phyloP scores from a whole-genome alignment of 2,329 filamentous ascomycete species.

The Colletotrichum sp. region DNA sequence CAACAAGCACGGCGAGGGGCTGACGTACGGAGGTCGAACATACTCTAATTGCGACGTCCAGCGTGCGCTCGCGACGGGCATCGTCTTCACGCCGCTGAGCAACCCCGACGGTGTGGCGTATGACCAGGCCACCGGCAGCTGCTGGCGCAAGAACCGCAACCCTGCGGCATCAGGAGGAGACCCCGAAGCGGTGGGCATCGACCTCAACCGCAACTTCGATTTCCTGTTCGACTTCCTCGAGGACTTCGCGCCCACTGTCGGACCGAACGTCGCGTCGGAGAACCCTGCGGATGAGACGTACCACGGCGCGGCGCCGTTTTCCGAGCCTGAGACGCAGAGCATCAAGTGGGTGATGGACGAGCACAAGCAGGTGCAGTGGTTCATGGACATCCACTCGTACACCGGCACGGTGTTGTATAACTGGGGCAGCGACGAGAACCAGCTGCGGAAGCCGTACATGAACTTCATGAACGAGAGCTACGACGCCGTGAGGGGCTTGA shows the following conservation, averaged over 20 bases:
- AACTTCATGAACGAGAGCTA: slow-evolving; percentile 59
- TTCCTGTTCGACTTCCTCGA: slow-evolving; percentile 59
- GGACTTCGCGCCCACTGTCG: slow-evolving; percentile 45
- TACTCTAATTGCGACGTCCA: slow-evolving; percentile 59
- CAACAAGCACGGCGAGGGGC: slow-evolving; percentile 50
- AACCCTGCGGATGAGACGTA: slow-evolving; percentile 51
- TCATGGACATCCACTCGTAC: slow-evolving; percentile 63
- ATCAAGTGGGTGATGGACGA: slow-evolving; percentile 57
- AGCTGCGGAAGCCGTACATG: slow-evolving; percentile 47
- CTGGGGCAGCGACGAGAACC: slow-evolving; percentile 62
- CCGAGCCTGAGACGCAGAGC: slow-evolving; percentile 62
- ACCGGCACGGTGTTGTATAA: slow-evolving; percentile 52
- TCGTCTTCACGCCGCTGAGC: slow-evolving; percentile 54
- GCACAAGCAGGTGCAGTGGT: slow-evolving; percentile 58
- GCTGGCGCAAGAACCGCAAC: slow-evolving; percentile 65
- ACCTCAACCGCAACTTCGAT: slow-evolving; percentile 64
- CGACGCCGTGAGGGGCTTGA: slow-evolving; percentile 54
- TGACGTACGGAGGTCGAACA: slow-evolving; percentile 55
- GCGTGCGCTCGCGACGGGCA: slow-evolving; percentile 54
- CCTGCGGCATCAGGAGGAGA: slow-evolving; percentile 36
- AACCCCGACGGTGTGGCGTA: slow-evolving; percentile 61
- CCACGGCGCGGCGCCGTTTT: slow-evolving; percentile 55
- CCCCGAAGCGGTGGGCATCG: slow-evolving; percentile 45
- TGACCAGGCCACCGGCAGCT: slow-evolving; percentile 56
- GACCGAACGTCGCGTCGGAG: slow-evolving; percentile 43